Evolutionary conservation across 371 early-diverging fungal genomes (phyloP).

Genomic region (Thermomucor indicae-seudaticae): DNA sequence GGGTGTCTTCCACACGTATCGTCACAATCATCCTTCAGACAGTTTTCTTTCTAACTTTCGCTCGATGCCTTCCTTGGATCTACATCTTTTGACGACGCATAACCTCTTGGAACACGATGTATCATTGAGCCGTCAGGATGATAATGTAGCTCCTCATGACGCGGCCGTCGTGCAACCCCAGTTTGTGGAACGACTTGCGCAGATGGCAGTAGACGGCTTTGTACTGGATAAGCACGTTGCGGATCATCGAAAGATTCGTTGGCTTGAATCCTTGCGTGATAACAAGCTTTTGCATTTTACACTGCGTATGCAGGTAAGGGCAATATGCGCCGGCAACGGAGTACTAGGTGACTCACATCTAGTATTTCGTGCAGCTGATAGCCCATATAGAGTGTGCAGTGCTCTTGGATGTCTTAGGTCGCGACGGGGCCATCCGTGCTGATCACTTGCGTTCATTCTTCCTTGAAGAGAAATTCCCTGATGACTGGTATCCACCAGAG

Average conservation of each 20-base stretch:
- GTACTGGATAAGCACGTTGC: background rate
- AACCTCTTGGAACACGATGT: constrained; percentile 38
- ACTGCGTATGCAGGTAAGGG: constrained; percentile 21
- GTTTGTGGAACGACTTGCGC: constrained; percentile 9
- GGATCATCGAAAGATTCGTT: constrained; percentile 14
- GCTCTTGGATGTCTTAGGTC: constrained; percentile 25
- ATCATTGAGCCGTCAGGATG: constrained; percentile 27
- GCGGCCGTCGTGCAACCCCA: constrained; percentile 3
- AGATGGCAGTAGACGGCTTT: no score
- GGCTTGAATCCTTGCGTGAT: constrained; percentile 19
- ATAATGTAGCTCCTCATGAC: constrained; percentile 3
- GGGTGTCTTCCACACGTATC: no score
- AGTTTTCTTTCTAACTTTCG: constrained; percentile 13
- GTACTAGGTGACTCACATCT: no score
- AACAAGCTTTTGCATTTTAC: constrained; percentile 14
- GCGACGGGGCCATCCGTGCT: constrained; percentile 11
- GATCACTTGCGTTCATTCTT: constrained; percentile 27
- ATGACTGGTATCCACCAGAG: constrained; percentile 22
- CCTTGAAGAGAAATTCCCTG: constrained; percentile 27
- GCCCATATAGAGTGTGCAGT: no score
- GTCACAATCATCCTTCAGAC: no score
- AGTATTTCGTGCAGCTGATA: no score
- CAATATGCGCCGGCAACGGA: no score
- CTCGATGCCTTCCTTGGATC: constrained; percentile 7
- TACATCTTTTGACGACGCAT: constrained; percentile 19